Conservation (phyloP, 495 filamentous ascomycete genomes). For the Aspergillus haitiensis region DNA sequence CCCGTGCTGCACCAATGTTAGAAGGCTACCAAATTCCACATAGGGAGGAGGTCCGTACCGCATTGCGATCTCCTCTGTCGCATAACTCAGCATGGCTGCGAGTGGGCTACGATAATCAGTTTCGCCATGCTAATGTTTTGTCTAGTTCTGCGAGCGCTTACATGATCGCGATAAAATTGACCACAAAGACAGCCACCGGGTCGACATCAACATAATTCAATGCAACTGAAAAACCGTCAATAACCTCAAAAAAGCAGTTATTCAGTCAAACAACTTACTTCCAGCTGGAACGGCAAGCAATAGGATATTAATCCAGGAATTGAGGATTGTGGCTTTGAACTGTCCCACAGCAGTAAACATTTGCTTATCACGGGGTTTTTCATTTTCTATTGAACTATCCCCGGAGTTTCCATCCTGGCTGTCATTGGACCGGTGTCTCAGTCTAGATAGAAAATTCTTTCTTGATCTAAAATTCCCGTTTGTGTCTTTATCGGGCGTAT, state of each 20-base stretch:
- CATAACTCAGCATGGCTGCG: constrained; percentile 56
- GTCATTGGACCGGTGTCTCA: constrained; percentile 18
- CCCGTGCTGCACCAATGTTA: constrained; percentile 46
- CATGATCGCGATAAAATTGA: constrained; percentile 89
- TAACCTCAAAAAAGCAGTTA: neutral
- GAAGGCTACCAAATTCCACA: neutral
- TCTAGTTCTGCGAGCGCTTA: constrained; percentile 16
- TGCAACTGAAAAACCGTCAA: constrained; percentile 50
- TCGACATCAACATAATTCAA: constrained; percentile 61
- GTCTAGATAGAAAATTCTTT: constrained; percentile 26
- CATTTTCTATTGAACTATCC: constrained; percentile 5
- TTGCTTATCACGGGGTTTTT: constrained; percentile 33
- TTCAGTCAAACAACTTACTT: constrained; percentile 29
- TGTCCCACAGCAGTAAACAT: constrained; percentile 70
- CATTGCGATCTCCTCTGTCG: constrained; percentile 56
- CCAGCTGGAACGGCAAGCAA: constrained; percentile 77
- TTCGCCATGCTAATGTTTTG: neutral
- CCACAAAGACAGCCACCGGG: constrained; percentile 67
- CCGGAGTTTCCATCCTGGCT: constrained; percentile 1
- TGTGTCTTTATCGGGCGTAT: constrained; percentile 7
- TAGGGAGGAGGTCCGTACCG: constrained; percentile 29
- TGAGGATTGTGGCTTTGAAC: constrained; percentile 67
- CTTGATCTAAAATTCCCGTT: constrained; percentile 31
- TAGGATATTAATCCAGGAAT: constrained; percentile 82
- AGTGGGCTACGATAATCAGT: constrained; percentile 39